These are phyloP conservation scores for Epicoccum nigrum DNA, from an alignment of 2,329 filamentous ascomycete species.

Conservation along the genomic window DNA sequence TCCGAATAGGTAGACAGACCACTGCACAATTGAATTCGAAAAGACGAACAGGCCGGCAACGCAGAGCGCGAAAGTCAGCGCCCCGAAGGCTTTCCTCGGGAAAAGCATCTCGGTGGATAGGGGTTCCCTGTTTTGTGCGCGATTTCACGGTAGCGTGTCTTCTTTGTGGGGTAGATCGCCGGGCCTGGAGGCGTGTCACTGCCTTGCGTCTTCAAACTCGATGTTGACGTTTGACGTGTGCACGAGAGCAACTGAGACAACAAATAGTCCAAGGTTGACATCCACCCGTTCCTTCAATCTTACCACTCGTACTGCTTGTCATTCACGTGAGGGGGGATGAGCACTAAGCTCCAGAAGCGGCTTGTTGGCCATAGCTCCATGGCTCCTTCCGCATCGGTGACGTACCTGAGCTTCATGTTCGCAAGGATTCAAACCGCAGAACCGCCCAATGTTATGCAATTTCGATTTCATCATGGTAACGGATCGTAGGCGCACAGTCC, in stretches of 20 bases:
- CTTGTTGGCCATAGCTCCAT: slow-evolving; percentile 13
- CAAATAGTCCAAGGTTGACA: not conserved
- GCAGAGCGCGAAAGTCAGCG: slow-evolving; percentile 20
- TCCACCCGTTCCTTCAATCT: slow-evolving; percentile 4
- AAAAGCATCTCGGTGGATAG: slow-evolving; percentile 28
- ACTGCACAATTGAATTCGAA: slow-evolving; percentile 26
- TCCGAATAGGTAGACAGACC: slow-evolving; percentile 25
- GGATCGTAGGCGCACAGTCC: slow-evolving; percentile 17
- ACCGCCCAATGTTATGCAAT: slow-evolving; percentile 16
- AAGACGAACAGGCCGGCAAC: slow-evolving; percentile 23
- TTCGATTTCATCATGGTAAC: slow-evolving; percentile 28
- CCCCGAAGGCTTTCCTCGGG: slow-evolving; percentile 28
- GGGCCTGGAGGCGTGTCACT: slow-evolving; percentile 3
- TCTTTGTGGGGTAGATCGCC: slow-evolving; percentile 14
- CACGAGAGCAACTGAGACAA: slow-evolving; percentile 5
- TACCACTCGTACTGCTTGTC: slow-evolving; percentile 7
- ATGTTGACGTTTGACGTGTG: slow-evolving; percentile 3
- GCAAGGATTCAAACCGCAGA: slow-evolving; percentile 5
- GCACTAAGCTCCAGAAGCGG: slow-evolving; percentile 13
- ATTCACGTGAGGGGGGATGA: slow-evolving; percentile 15
- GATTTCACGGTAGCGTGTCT: slow-evolving; percentile 5
- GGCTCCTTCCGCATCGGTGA: slow-evolving; percentile 20
- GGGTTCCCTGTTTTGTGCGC: slow-evolving; percentile 12
- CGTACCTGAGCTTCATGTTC: slow-evolving; percentile 15
- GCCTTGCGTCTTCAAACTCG: slow-evolving; percentile 14